Evolutionary conservation across 2,329 filamentous ascomycete genomes (phyloP), one percentile per base, ranked within the genome.

Genomic region (Huntiella abstrusa): DNA sequence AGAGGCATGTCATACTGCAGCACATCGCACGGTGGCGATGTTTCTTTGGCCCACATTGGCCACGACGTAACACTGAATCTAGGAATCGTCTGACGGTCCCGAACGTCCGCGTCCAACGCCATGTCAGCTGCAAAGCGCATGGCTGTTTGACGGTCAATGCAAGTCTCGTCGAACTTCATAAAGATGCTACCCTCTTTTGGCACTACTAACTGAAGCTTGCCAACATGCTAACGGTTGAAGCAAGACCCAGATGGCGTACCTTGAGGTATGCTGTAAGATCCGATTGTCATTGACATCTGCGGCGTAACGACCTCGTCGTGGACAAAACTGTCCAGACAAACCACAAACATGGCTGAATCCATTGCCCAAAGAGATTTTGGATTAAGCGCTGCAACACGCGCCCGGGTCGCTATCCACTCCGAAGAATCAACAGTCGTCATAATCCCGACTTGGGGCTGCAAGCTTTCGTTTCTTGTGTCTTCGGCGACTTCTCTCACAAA

Each of bases 101-200:
- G 80, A 33, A 98, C 75, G 53, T 98, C 96, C 2, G 91, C 98
- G 60, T 98, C 91, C 0, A 91, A 96, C 61, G 95, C 98, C 12
- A 98, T 69, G 55, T 98, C 91, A 51, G 86, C 94, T 12, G 91
- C 91, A 55, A 98, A 96, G 4, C 91, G 80, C 45, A 98, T 72
- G 16, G 98, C 91, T 0, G 91, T 98, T 59, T 98, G 91, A 1
- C 91, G 91, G 56, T 98, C 91, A 4, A 98, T 88, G 53, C 91
- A 91, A 0, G 91, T 98, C 58, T 98, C 91, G 61, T 98, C 91
- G 56, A 98, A 96, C 64, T 98, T 98, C 74, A 98, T 96, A 4
- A 91, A 91, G 0, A 91, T 91, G 57, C 85, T 94, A 48, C 91
- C 91, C 62, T 96, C 98, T 65, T 94, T 93, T 70, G 91, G 96